Percentiles rank a stretch among this genome's conserved stretches.
Conservation (phyloP, 169 alveolate genomes). For the Hepatocystis sp. region DNA sequence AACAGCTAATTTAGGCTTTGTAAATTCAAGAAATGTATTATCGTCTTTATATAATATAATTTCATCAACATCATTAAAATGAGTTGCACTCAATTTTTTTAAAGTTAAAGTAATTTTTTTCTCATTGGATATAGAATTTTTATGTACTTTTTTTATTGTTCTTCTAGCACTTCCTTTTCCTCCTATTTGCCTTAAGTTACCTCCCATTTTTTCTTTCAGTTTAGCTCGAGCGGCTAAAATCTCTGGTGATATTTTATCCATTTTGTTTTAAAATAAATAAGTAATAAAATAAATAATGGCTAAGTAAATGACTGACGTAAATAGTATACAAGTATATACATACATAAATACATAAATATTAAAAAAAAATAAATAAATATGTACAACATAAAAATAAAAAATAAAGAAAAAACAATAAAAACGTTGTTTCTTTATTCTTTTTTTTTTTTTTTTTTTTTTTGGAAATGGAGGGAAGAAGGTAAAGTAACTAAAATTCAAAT, state of each 20-base stretch:
- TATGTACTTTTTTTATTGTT: conserved; percentile 92
- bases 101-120: conserved; percentile 93
- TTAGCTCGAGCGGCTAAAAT: conserved; percentile 94
- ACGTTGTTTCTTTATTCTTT: too few species aligned
- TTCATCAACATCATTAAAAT: conserved; percentile 96
- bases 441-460: too few species aligned
- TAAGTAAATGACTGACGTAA: not conserved
- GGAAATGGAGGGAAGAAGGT: not conserved
- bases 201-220: conserved; percentile 94
- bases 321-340: conserved; percentile 2
- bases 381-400: not conserved
- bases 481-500: not conserved
- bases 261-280: not conserved
- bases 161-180: conserved; percentile 98
- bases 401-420: conserved; percentile 3
- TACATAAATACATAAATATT: not conserved
- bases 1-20: conserved; percentile 94
- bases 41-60: conserved; percentile 96
- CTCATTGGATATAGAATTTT: conserved; percentile 92
- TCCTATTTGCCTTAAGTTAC: conserved; percentile 93
- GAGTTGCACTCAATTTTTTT: conserved; percentile 95
- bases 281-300: not conserved
- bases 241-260: conserved; percentile 89
- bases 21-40: conserved; percentile 94
- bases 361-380: not conserved